Evolutionary conservation across 2,329 filamentous ascomycete genomes (phyloP).

Genomic region (Penicillium sp.): DNA sequence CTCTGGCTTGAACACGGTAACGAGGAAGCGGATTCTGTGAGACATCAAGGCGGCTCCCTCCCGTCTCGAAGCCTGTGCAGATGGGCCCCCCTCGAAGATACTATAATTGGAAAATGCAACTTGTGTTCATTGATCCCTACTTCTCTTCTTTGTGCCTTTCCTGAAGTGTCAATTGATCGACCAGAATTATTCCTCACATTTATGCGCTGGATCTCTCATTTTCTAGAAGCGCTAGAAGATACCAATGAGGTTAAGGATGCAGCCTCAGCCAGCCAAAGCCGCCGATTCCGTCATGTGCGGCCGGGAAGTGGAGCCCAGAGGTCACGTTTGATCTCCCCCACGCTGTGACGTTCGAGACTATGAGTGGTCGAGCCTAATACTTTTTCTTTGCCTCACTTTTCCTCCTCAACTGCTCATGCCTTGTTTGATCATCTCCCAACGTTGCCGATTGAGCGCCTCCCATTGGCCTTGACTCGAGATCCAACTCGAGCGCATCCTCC

Average conservation of each 20-base stretch:
- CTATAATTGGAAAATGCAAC: no score
- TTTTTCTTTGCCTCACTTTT: conserved; percentile 9
- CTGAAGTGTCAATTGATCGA: no score
- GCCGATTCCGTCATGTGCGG: conserved; percentile 3
- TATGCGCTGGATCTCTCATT: background rate
- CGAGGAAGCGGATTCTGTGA: no score
- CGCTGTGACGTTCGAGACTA: conserved; percentile 11
- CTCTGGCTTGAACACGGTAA: no score
- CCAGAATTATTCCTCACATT: background rate
- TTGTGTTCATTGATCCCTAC: no score
- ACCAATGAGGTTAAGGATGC: background rate
- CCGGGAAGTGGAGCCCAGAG: conserved; percentile 8
- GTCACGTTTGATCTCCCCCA: conserved; percentile 20
- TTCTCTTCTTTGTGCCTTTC: no score
- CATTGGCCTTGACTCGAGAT: conserved; percentile 13
- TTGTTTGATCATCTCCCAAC: conserved; percentile 12
- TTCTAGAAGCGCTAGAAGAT: conserved; percentile 6
- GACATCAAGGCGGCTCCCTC: background rate
- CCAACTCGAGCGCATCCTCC: no score
- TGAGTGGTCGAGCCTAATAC: conserved; percentile 19
- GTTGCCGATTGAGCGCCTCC: conserved; percentile 15
- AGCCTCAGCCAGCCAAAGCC: background rate
- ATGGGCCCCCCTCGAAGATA: no score
- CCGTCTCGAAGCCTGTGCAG: background rate
- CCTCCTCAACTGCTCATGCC: conserved; percentile 1